Base-by-base conservation (phyloP, 805 yeast genomes). In the Metschnikowia continentalis region DNA sequence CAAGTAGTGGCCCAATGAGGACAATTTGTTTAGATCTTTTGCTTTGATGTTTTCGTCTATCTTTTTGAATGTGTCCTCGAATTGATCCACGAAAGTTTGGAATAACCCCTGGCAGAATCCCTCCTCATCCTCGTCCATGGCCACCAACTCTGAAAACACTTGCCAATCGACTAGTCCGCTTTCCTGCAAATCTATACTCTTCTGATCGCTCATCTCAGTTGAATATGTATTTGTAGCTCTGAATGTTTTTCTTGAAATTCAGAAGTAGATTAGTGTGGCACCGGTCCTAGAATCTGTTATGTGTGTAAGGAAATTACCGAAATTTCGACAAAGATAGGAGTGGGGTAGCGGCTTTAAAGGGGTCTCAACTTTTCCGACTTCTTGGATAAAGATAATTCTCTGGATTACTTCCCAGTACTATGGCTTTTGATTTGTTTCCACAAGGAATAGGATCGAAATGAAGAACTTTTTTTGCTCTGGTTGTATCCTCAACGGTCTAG, bases 61-160 rank as follows among this genome's bases (percentile, higher is more conserved):
- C 55, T 88, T 82, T 36, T 69, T 72, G 61, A 91, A 88, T 0
- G 96, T 92, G 17, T 83, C 85, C 52, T 77, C 76, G 5, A 96
- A 96, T 70, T 94, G 99, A 51, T 89, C 96, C 51, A 86, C 88
- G 67, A 88, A 92, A 32, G 95, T 90, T 53, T 80, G 80, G 49
- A 92, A 85, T 51, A 94, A 75, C 35, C 86, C 78, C 60, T 82
- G 75, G 33, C 92, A 84, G 73, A 94, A 94, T 6, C 90, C 96
- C 52, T 91, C 94, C 63, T 88, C 96, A 61, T 92, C 98, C 63
- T 92, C 97, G 68, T 94, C 99, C 97, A 94, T 91, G 48, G 88
- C 84, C 46, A 91, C 79, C 51, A 94, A 77, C 72, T 94, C 98
- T 50, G 84, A 82, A 65, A 94, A 86, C 30, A 90, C 92, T 40